Evolutionary conservation across 192 early-diverging fungal genomes (phyloP).

Genomic region (Rhizoclosmatium globosum): DNA sequence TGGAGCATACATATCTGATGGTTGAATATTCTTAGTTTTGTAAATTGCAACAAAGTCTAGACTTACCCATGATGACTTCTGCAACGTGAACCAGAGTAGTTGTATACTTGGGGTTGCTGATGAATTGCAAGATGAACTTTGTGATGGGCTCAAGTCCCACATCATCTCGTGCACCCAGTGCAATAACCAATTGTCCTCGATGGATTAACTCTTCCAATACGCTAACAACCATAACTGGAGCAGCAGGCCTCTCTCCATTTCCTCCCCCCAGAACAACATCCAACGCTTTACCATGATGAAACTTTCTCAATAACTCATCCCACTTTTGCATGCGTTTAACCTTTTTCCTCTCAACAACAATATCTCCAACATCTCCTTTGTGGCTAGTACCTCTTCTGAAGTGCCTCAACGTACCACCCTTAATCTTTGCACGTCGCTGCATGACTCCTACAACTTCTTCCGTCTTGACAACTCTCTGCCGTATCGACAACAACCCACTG

Average conservation of each 20-base stretch:
- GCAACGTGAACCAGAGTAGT: constrained; percentile 80
- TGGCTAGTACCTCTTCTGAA: constrained; percentile 71
- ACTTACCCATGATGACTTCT: constrained; percentile 74
- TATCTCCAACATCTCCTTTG: constrained; percentile 68
- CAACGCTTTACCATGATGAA: constrained; percentile 89
- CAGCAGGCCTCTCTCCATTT: constrained; percentile 32
- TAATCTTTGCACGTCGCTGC: constrained; percentile 53
- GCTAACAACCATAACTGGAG: constrained; percentile 69
- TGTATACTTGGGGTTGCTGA: constrained; percentile 84
- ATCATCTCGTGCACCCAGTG: constrained; percentile 89
- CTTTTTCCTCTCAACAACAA: constrained; percentile 76
- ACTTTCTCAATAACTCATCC: constrained; percentile 83
- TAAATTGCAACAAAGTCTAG: neutral
- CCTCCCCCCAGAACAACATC: constrained; percentile 81
- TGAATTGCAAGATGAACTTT: constrained; percentile 81
- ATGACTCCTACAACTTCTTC: constrained; percentile 63
- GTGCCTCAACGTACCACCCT: constrained; percentile 74
- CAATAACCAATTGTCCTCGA: constrained; percentile 79
- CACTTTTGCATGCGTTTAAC: constrained; percentile 74
- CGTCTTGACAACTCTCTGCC: constrained; percentile 81
- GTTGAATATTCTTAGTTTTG: neutral
- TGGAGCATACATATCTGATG: constrained; percentile 80
- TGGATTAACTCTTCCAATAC: constrained; percentile 91
- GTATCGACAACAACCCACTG: constrained; percentile 85
- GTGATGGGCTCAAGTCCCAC: constrained; percentile 83